Evolutionary conservation across 495 filamentous ascomycete species (phyloP), one percentile per base, ranked within the genome.

Genomic region (Talaromyces nanjingensis): DNA sequence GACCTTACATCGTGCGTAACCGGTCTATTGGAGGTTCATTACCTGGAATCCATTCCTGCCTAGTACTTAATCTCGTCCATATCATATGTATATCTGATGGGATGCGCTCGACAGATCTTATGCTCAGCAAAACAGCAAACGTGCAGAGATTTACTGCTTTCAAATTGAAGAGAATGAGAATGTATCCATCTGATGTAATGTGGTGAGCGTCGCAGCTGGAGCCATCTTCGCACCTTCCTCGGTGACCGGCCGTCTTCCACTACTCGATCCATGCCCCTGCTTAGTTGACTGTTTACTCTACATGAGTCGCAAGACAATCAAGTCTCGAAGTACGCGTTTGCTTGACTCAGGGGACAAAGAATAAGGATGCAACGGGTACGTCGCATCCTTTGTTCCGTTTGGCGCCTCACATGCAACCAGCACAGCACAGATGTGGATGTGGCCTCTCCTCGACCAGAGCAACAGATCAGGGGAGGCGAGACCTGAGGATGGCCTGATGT

Each of bases 1-100:
- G 45, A 60, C 37, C 59, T 47, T 60, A 42, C 34, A 47, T 60
- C 37, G 34, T 60, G 59, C 34, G 59, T 12, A 60, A 60, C 59
- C 59, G 14, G 22, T 22, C 22, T 6, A 59, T 59, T 59, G 31
- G 37, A 16, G 4, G 37, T 42, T 42, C 37, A 42, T 42, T 4
- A 16, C 37, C 37, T 16, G 14, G 20, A 22, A 59, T 42, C 9
- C 6, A 6, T 7, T 47, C n/a, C 14, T 24, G 22, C 2, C n/a
- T 8, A n/a, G 59, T 60, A 42, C 37, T 33, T 60, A 8, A 20
- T 42, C 3, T 18, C n/a, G 5, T 49, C 8, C 18, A 49, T 49
- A 42, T 42, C 37, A 42, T 16, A 42, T 42, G 37, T 42, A 42
- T 42, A 42, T 42, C 11, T 42, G 14, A 14, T 37, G 37, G n/a